A percentile compares a stretch with the other conserved stretches of the same genome.
Conservation (phyloP, 1,284 basidiomycete genomes). For the Microbotryum lychnidis-dioicae region DNA sequence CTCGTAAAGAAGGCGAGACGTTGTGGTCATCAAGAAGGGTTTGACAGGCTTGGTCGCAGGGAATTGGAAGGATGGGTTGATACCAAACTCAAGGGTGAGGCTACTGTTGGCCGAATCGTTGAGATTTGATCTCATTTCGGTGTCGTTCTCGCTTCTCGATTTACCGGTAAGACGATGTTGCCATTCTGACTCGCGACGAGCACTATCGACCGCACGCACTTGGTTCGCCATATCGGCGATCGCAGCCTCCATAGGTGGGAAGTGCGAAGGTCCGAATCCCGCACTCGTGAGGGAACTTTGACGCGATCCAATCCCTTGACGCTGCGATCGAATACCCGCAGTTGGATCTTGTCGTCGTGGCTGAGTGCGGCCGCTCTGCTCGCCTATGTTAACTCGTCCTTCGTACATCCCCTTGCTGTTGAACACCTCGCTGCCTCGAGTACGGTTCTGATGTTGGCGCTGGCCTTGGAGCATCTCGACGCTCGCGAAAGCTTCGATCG, state of each 20-base stretch:
- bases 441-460: conserved; percentile 14
- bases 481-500: conserved; percentile 28
- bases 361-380: not conserved
- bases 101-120: too few relatives aligned
- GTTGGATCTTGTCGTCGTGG: conserved; percentile 10
- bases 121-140: too few relatives aligned
- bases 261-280: not conserved
- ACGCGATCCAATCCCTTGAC: too few relatives aligned
- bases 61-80: too few relatives aligned
- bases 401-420: conserved; percentile 17
- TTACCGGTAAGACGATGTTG: too few relatives aligned
- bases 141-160: too few relatives aligned
- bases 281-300: too few relatives aligned
- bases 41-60: too few relatives aligned
- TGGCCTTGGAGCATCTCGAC: conserved; percentile 29
- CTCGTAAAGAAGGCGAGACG: too few relatives aligned
- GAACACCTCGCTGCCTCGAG: conserved; percentile 20
- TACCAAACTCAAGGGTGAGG: too few relatives aligned
- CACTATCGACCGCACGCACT: conserved; percentile 19
- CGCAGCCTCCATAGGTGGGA: conserved; percentile 13
- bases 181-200: conserved; percentile 3
- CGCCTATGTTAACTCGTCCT: conserved; percentile 6
- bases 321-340: not conserved
- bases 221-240: conserved; percentile 20
- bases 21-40: too few relatives aligned